Base-by-base conservation (phyloP, 2,329 filamentous ascomycete species). In the Aureobasidium sp. region DNA sequence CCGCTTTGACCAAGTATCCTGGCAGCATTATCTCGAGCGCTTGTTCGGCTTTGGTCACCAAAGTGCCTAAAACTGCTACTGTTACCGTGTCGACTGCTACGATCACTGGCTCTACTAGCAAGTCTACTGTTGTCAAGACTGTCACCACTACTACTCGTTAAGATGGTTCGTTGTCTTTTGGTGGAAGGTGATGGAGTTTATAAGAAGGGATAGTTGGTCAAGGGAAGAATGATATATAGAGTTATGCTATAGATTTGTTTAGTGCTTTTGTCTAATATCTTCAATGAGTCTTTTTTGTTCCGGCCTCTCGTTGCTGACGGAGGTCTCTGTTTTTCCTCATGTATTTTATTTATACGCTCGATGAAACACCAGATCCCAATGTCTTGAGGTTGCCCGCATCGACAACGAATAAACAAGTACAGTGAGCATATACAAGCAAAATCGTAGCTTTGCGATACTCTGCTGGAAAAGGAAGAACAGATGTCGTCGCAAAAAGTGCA, bases 61-160 rank as follows among this genome's bases (percentile, higher is more conserved):
- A 57, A 27, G 57, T 59, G 20, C n/a, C 56, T 7, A 32, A 44
- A 37, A 55, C 62, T n/a, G 51, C 47, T 20, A 65, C 63, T 27
- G 39, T 56, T 23, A 56, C 39, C 15, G n/a, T 42, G 23, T 34
- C 39, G 5, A 56, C 52, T 37, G 29, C 48, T 26, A 64, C 50
- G 32, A 32, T 46, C 41, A 39, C n/a, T 46, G 68, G 60, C 64
- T 67, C 55, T 65, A 69, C 56, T 64, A 63, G 46, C 65, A 56
- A n/a, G n/a, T 44, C 52, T 34, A 56, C 39, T 1, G 52, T 56
- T 26, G 9, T 56, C 52, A 44, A 44, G 39, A 50, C 37, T 67
- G 68, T 65, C 7, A 51, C 52, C 6, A 62, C 55, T 2, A 62
- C 39, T 55, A 41, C 50, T 32, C 37, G 27, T 2, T 56, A 6